Base-by-base conservation (phyloP, 1,284 basidiomycete species). In the Boletellus deceptivus region DNA sequence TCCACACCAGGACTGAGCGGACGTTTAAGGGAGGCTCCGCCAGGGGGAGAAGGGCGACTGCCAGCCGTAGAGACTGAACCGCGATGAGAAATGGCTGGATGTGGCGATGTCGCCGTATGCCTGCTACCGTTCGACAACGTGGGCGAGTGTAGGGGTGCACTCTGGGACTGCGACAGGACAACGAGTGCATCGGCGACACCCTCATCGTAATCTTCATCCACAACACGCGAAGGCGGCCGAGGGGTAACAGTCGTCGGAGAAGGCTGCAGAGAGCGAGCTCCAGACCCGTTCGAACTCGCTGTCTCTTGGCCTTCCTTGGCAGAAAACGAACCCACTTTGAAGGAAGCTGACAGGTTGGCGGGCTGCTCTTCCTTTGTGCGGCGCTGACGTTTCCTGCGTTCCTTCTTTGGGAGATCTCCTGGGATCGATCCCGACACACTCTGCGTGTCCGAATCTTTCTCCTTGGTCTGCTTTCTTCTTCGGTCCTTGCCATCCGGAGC, bases 141-240 rank as follows among this genome's bases (percentile, higher is more conserved):
- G 1, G 81, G 79, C 0, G 80, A 80, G 45, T 80, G 74, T 31
- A 60, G 44, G 3, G 47, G 64, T 55, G 54, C 71, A 61, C 54
- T 53, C 44, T 51, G 66, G 56, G 70, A 73, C 56, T 57, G 68
- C 61, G 75, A 56, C 18, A 87, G 72, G 11, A 75, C 79, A 63
- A 92, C 84, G 35, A 92, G 70, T 0, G 84, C 77, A 56, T 87
- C 87, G 4, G 83, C 83, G 34, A 84, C 83, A 48, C 82, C 83
- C 62, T 89, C 89, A 55, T 91, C 89, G 55, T 91, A 91, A 59
- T 93, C 85, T 56, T 93, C 90, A 59, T 92, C 89, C 16, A 91
- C 77, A 2, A 79, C 71, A 14, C 89, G 75, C 14, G 79, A 72
- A 7, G 84, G 85, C 17, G 79, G 77, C 8, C 78, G 73, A 18